Percentiles rank a stretch among this genome's conserved stretches.
phyloP scores from a whole-genome alignment of 2,329 filamentous ascomycete species.

The Escovopsis sp. region DNA sequence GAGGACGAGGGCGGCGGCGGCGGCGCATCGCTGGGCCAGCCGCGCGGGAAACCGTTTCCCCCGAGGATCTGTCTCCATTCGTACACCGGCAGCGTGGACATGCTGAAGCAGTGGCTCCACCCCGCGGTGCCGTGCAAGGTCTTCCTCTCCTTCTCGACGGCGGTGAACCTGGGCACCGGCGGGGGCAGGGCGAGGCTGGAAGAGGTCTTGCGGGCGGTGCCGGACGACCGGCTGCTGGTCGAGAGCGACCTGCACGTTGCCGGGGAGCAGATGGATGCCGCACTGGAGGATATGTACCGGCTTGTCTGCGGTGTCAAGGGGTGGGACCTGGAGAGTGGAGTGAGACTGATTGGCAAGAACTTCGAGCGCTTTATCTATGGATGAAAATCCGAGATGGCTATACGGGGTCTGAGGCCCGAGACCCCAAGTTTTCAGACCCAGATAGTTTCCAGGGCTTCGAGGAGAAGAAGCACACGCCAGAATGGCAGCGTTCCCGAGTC shows the following conservation, averaged over 20 bases:
- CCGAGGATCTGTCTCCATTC: conserved; percentile 89
- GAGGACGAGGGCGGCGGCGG: conserved; percentile 17
- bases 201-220: conserved; percentile 55
- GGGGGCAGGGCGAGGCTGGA: conserved; percentile 35
- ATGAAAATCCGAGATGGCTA: not conserved
- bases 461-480: too few relatives aligned
- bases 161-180: conserved; percentile 57
- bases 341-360: conserved; percentile 53
- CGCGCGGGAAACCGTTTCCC: conserved; percentile 49
- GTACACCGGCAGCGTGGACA: conserved; percentile 65
- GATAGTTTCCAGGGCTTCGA: too few relatives aligned
- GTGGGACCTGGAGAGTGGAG: conserved; percentile 62
- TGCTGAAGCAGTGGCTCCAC: conserved; percentile 64
- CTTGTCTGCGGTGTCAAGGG: conserved; percentile 63
- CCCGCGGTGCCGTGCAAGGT: conserved; percentile 58
- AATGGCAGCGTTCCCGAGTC: too few relatives aligned
- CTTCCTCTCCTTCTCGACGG: conserved; percentile 78
- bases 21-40: not conserved
- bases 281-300: conserved; percentile 61
- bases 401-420: too few relatives aligned
- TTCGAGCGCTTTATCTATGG: conserved; percentile 68
- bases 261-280: conserved; percentile 63
- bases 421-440: too few relatives aligned
- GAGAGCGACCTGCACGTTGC: conserved; percentile 86
- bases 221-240: conserved; percentile 64